Conservation (phyloP, 768 basidiomycete species). For the Russula griseocarnosa region DNA sequence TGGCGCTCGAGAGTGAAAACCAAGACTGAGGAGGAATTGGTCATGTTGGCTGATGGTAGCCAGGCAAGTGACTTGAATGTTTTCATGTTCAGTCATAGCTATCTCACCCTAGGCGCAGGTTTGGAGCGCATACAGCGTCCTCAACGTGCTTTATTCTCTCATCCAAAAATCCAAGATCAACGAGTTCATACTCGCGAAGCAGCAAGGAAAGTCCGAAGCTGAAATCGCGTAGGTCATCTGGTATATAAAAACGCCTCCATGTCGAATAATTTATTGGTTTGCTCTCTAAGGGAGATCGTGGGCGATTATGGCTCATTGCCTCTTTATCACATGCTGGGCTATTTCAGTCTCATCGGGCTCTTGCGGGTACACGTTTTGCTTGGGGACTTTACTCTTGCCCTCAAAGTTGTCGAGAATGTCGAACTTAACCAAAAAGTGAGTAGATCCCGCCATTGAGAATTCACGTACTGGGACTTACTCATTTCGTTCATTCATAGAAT, state of each 20-base stretch:
- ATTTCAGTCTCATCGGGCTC: constrained; percentile 94
- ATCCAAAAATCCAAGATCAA: constrained; percentile 97
- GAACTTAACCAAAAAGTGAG: constrained; percentile 83
- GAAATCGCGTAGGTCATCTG: constrained; percentile 67
- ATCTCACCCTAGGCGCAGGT: constrained; percentile 45
- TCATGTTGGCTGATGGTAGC: constrained; percentile 73
- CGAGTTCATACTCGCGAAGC: constrained; percentile 82
- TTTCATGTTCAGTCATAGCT: neutral
- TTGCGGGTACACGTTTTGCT: constrained; percentile 93
- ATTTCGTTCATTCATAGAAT: constrained; percentile 41
- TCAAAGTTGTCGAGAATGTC: constrained; percentile 92
- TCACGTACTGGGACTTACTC: neutral
- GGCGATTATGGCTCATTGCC: constrained; percentile 91
- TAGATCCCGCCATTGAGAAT: neutral
- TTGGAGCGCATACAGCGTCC: constrained; percentile 97
- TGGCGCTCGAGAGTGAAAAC: constrained; percentile 82
- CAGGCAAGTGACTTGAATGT: constrained; percentile 37
- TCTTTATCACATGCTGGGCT: constrained; percentile 91
- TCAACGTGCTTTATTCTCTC: constrained; percentile 97
- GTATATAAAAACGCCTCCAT: neutral
- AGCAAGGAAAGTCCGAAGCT: constrained; percentile 73
- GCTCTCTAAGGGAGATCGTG: constrained; percentile 58
- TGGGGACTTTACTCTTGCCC: constrained; percentile 90
- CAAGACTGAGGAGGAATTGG: constrained; percentile 87
- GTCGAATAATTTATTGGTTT: constrained; percentile 1